Base-by-base conservation (phyloP, 225 moss, liverwort and hornwort genomes). In the Physcomitrellopsis africana region DNA sequence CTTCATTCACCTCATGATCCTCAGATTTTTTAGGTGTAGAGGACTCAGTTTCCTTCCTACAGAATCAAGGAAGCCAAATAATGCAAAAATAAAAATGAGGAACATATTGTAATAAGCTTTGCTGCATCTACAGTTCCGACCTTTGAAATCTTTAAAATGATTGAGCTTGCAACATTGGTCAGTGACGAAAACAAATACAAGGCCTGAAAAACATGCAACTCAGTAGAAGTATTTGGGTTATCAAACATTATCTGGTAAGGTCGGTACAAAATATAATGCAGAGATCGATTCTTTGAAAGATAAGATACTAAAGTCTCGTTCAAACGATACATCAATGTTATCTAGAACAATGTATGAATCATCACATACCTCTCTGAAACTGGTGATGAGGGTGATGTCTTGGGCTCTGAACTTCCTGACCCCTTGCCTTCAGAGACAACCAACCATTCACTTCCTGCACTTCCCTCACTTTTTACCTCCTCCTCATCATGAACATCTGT, bases 371-470 rank as follows among this genome's bases (percentile, higher is more conserved):
- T 83, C 54, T 83, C 83, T 46, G 83, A 83, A 73, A 79, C 32
- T 43, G 89, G 83, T 12, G 89, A 89, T 11, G 89, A 86, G 3
- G 85, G 85, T 55, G 81, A 69, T 58, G 83, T 81, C 76, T 89
- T 86, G 0, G 89, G 86, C 81, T 89, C 83, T 19, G 89, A 82
- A 63, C 74, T 79, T 77, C 77, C 84, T 23, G 82, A 79, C 20
- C 79, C 88, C 82, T 90, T 96, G 47, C 83, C 96, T 63, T 94
- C 96, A 62, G 89, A 92, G 58, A 96, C 92, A 72, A 96, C 94
- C 75, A 96, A 75, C 96, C 96, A 96, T 70, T 92, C 96, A 84
- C 94, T 96, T 46, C 94, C 96, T 42, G 92, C 83, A 74, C 96
- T 96, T 16, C 96, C 89, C 81, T 94, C 96, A 72, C 96, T 96